These are phyloP conservation scores for Moniliella sp. DNA, from an alignment of 1,284 basidiomycete species.

Conservation along the genomic window DNA sequence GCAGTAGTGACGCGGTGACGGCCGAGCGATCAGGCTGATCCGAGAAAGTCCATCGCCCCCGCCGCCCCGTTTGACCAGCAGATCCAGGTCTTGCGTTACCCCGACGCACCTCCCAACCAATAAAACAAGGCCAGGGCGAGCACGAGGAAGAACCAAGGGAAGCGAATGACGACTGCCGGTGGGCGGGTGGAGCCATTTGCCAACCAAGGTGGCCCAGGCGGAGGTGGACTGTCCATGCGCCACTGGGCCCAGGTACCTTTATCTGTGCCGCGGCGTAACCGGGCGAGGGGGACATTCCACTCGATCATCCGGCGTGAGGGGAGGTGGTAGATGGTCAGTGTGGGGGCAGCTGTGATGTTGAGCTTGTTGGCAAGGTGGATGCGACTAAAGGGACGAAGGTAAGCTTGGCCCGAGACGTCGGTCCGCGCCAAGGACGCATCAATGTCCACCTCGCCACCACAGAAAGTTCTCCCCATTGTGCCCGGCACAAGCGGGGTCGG, in stretches of 20 bases:
- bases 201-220: too few relatives aligned
- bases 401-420: slow-evolving; percentile 23
- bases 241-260: slow-evolving; percentile 24
- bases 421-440: slow-evolving; percentile 18
- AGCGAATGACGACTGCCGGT: slow-evolving; percentile 10
- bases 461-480: slow-evolving; percentile 31
- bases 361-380: slow-evolving; percentile 34
- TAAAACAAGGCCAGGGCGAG: too few relatives aligned
- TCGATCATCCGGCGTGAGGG: slow-evolving; percentile 23
- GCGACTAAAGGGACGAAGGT: slow-evolving; percentile 34
- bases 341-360: slow-evolving; percentile 31
- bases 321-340: slow-evolving; percentile 32
- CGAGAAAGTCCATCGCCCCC: too few relatives aligned
- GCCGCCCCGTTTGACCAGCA: too few relatives aligned
- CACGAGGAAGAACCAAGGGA: slow-evolving; percentile 3
- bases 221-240: too few relatives aligned
- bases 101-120: too few relatives aligned
- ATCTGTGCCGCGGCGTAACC: slow-evolving; percentile 5
- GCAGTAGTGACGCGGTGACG: too few relatives aligned
- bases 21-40: too few relatives aligned
- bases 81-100: too few relatives aligned
- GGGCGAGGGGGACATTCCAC: slow-evolving; percentile 20
- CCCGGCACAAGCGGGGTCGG: too few relatives aligned
- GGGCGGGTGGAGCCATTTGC: slow-evolving; percentile 21
- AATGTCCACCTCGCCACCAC: slow-evolving; percentile 33